Evolutionary conservation across 2,329 filamentous ascomycete genomes (phyloP).

Genomic region (Juglanconis oblonga): DNA sequence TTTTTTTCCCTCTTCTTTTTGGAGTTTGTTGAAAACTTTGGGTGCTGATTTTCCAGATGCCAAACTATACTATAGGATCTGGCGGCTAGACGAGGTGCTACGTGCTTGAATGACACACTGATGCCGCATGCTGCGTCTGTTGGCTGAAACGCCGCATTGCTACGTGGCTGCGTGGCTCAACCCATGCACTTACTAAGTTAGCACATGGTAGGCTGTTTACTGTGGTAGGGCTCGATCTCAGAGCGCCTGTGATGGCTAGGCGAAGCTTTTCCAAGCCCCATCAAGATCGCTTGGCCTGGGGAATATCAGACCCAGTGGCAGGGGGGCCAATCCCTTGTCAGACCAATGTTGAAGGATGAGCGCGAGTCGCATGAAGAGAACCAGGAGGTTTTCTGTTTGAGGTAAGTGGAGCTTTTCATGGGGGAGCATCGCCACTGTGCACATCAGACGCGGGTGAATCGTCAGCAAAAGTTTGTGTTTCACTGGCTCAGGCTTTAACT

Average conservation of each 20-base stretch:
- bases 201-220: no score
- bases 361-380: background rate
- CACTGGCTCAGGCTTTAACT: constrained; percentile 1
- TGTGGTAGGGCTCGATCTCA: no score
- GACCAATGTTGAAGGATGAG: background rate
- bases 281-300: constrained; percentile 7
- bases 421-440: constrained; percentile 3
- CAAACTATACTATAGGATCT: background rate
- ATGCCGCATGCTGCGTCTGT: no score
- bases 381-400: constrained; percentile 1
- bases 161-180: no score
- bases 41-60: background rate
- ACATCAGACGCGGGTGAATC: constrained; percentile 17
- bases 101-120: background rate
- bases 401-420: constrained; percentile 4
- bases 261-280: constrained; percentile 12
- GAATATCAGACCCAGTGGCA: background rate
- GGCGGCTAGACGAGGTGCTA: no score
- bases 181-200: background rate
- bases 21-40: background rate
- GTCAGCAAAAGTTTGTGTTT: constrained; percentile 8
- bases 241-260: background rate
- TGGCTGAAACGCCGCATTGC: no score
- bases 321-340: background rate
- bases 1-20: background rate